Evolutionary conservation across 768 basidiomycete genomes (phyloP).

Genomic region (Boletus subcaerulescens): DNA sequence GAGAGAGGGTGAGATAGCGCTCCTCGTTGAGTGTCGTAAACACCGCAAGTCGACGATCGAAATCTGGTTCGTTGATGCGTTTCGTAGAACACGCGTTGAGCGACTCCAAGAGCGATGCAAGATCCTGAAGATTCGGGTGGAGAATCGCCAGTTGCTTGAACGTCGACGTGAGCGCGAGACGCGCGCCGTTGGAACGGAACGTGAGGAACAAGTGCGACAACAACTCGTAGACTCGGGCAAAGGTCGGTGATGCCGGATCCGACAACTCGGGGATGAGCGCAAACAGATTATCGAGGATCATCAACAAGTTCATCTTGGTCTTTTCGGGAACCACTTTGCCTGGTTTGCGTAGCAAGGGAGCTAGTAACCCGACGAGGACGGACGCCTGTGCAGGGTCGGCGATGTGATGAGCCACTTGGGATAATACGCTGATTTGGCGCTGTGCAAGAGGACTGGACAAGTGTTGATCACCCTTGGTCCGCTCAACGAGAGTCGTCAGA

Average conservation of each 20-base stretch:
- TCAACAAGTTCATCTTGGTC: slow-evolving; percentile 78
- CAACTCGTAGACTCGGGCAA: slow-evolving; percentile 56
- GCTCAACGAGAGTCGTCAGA: slow-evolving; percentile 66
- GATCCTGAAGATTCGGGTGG: slow-evolving; percentile 39
- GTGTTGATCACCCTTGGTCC: slow-evolving; percentile 47
- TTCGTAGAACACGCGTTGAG: slow-evolving; percentile 86
- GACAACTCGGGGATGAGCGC: slow-evolving; percentile 62
- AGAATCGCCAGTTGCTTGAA: slow-evolving; percentile 51
- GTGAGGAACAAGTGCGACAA: slow-evolving; percentile 76
- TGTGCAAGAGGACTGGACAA: slow-evolving; percentile 68
- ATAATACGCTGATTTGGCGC: slow-evolving; percentile 79
- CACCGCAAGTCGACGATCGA: slow-evolving; percentile 76
- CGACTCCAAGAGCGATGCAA: slow-evolving; percentile 56
- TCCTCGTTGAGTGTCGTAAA: slow-evolving; percentile 75
- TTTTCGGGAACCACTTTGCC: slow-evolving; percentile 78
- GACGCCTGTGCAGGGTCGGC: slow-evolving; percentile 68
- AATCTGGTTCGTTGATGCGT: slow-evolving; percentile 89
- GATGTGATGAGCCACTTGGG: slow-evolving; percentile 73
- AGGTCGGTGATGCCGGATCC: slow-evolving; percentile 41
- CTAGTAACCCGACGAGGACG: slow-evolving; percentile 66
- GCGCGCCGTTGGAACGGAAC: slow-evolving; percentile 66
- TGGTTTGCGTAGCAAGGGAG: slow-evolving; percentile 78
- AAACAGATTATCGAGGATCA: slow-evolving; percentile 64
- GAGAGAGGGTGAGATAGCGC: slow-evolving; percentile 46
- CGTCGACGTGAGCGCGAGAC: slow-evolving; percentile 63